phyloP scores from a whole-genome alignment of 108 stramenopile genomes.

The Skeletonema menzelii region DNA sequence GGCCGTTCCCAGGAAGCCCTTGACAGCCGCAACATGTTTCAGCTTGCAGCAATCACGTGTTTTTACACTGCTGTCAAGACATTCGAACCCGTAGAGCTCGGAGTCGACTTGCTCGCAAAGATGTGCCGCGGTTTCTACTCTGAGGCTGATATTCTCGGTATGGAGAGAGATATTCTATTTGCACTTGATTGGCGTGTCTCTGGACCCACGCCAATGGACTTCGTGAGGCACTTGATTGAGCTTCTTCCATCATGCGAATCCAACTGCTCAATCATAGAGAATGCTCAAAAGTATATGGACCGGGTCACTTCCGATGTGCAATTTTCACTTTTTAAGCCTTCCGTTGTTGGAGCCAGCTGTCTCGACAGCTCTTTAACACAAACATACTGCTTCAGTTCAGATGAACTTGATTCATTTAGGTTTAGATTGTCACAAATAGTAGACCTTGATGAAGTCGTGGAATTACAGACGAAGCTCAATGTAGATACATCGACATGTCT shows the following conservation, averaged over 20 bases:
- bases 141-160: slow-evolving; percentile 20
- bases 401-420: not conserved
- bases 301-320: slow-evolving; percentile 12
- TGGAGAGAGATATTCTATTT: slow-evolving; percentile 45
- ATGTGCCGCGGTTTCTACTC: slow-evolving; percentile 33
- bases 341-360: not conserved
- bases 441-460: not conserved
- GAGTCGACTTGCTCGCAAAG: slow-evolving; percentile 29
- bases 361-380: not conserved
- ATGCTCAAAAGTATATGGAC: slow-evolving; percentile 14
- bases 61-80: slow-evolving; percentile 76
- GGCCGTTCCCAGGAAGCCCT: slow-evolving; percentile 12
- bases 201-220: slow-evolving; percentile 41
- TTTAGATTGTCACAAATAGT: not conserved
- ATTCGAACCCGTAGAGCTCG: slow-evolving; percentile 47
- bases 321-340: not conserved
- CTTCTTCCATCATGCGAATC: slow-evolving; percentile 11
- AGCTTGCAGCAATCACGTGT: slow-evolving; percentile 69
- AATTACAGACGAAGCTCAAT: not conserved
- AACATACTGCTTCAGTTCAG: not conserved
- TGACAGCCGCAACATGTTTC: slow-evolving; percentile 42
- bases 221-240: slow-evolving; percentile 31
- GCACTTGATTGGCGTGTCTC: slow-evolving; percentile 45
- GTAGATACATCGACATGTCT: not conserved
- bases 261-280: not conserved